Conservation (phyloP, 768 basidiomycete genomes). For the Mycena vitilis region DNA sequence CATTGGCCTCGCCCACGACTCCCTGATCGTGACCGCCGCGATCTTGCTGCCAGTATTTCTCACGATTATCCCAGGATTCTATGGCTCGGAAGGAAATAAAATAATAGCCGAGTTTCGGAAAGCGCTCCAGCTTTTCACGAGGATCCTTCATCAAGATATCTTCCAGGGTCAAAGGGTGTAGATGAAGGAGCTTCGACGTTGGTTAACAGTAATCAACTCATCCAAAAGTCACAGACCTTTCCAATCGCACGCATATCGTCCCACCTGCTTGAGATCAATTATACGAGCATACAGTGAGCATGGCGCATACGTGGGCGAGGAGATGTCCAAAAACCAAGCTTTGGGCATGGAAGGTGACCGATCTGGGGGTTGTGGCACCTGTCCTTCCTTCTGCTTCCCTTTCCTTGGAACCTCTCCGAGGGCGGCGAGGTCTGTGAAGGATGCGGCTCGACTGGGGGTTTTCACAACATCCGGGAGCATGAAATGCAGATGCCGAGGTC, state of each 20-base stretch:
- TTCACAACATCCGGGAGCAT: slow-evolving; percentile 47
- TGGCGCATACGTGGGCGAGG: slow-evolving; percentile 68
- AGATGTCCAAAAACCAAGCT: slow-evolving; percentile 93
- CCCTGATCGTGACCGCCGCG: slow-evolving; percentile 47
- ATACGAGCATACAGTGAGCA: not conserved
- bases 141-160: slow-evolving; percentile 94
- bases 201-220: slow-evolving; percentile 3
- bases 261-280: slow-evolving; percentile 51
- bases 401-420: slow-evolving; percentile 49
- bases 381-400: slow-evolving; percentile 57
- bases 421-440: slow-evolving; percentile 43
- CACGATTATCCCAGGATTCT: slow-evolving; percentile 60
- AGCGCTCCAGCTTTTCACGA: slow-evolving; percentile 90
- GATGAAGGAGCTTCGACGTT: slow-evolving; percentile 72
- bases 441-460: slow-evolving; percentile 43
- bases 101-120: slow-evolving; percentile 90
- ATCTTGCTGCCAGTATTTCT: slow-evolving; percentile 37
- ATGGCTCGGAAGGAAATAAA: slow-evolving; percentile 90
- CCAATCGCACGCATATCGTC: slow-evolving; percentile 89
- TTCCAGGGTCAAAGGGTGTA: slow-evolving; percentile 94
- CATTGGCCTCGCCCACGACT: slow-evolving; percentile 77
- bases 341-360: slow-evolving; percentile 48
- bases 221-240: slow-evolving; percentile 61
- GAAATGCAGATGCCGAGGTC: slow-evolving; percentile 43
- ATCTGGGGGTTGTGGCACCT: slow-evolving; percentile 6